Conservation (phyloP, 2,329 filamentous ascomycete genomes). For the Penicillium sp. region DNA sequence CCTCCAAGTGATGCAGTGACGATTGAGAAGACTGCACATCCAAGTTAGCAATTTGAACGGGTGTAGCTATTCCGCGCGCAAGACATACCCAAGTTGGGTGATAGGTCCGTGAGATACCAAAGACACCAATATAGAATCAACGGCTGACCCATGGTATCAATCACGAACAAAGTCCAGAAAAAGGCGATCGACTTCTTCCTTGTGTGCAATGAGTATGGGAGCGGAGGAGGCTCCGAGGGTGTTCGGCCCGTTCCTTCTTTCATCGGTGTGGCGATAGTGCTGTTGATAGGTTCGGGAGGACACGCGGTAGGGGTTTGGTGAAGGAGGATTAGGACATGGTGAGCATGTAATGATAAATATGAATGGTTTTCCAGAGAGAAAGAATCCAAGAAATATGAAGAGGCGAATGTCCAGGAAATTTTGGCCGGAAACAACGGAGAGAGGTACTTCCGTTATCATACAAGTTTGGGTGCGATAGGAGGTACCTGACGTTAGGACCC, state of each 20-base stretch:
- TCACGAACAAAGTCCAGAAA: slow-evolving; percentile 59
- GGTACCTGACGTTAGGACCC: slow-evolving; percentile 27
- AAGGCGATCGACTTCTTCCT: slow-evolving; percentile 56
- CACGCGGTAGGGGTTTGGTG: not conserved
- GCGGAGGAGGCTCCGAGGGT: slow-evolving; percentile 43
- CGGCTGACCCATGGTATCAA: slow-evolving; percentile 59
- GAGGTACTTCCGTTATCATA: slow-evolving; percentile 18
- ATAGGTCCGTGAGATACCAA: slow-evolving; percentile 56
- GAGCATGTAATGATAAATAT: not conserved
- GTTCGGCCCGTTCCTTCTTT: slow-evolving; percentile 31
- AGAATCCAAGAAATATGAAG: not conserved
- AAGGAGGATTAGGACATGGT: slow-evolving; percentile 8
- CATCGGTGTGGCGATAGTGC: slow-evolving; percentile 28
- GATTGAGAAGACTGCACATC: slow-evolving; percentile 41
- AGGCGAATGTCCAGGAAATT: not conserved
- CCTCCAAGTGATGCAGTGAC: slow-evolving; percentile 42
- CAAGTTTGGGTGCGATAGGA: slow-evolving; percentile 9
- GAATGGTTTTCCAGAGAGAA: not conserved
- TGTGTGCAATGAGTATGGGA: slow-evolving; percentile 56
- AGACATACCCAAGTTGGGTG: slow-evolving; percentile 41
- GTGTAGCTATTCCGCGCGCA: not conserved
- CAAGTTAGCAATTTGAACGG: slow-evolving; percentile 7
- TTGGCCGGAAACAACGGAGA: slow-evolving; percentile 23
- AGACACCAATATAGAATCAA: slow-evolving; percentile 60
- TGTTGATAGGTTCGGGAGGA: not conserved